Evolutionary conservation across 176 grass and related monocot species (phyloP).

Genomic region (Musa schizocarpa): DNA sequence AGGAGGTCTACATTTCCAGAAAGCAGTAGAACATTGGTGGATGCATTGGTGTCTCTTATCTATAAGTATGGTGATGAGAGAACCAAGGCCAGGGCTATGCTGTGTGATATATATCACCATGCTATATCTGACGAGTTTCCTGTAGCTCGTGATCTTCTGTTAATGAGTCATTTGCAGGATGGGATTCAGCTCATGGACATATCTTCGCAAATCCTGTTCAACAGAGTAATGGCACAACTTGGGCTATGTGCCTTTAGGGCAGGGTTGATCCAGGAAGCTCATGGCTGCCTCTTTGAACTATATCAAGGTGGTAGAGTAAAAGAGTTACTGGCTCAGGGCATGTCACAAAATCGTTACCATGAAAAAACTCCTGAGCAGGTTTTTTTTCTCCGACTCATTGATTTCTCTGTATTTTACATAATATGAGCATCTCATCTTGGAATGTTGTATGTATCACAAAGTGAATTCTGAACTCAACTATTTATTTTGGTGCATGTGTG

Average conservation of each 20-base stretch:
- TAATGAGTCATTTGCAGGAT: constrained; percentile 98
- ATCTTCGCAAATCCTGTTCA: constrained; percentile 86
- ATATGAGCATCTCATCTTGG: background rate
- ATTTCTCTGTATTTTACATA: background rate
- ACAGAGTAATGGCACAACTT: constrained; percentile 83
- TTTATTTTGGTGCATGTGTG: too few species aligned
- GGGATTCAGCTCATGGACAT: constrained; percentile 94
- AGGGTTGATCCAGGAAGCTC: constrained; percentile 79
- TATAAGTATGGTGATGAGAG: constrained; percentile 87
- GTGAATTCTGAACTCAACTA: too few species aligned
- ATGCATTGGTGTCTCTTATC: constrained; percentile 66
- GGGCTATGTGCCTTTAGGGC: constrained; percentile 83
- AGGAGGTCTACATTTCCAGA: constrained; percentile 79
- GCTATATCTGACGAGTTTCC: constrained; percentile 74
- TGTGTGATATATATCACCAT: constrained; percentile 94
- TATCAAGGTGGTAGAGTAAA: constrained; percentile 80
- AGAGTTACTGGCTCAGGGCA: constrained; percentile 87
- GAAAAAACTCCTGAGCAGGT: constrained; percentile 99
- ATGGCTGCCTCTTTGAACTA: constrained; percentile 73
- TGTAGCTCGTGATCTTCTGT: constrained; percentile 76
- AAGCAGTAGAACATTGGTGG: constrained; percentile 64
- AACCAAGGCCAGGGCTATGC: constrained; percentile 84
- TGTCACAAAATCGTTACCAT: constrained; percentile 87
- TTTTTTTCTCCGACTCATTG: background rate
- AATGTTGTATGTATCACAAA: background rate